Base-by-base conservation (phyloP, 2,329 filamentous ascomycete genomes). In the Juglanconis sp. region DNA sequence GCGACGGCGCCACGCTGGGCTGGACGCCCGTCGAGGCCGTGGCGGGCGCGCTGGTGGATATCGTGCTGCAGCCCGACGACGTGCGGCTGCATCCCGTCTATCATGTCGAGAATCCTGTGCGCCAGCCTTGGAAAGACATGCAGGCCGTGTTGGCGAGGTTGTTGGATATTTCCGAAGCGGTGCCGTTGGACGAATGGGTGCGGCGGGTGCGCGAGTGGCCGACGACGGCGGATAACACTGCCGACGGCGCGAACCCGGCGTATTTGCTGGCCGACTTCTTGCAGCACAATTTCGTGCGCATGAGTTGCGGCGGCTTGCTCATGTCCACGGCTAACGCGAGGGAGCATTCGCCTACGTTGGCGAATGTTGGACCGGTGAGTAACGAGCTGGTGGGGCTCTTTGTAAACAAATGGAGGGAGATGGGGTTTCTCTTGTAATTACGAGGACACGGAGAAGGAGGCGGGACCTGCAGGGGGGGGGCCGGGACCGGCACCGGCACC, bases 11-110 rank as follows among this genome's bases (percentile, higher is more conserved):
- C 35, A 52, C 53, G 4, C 57, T 81, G 2, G 75, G 60, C 11
- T 83, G 81, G 81, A 74, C 68, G 0, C 79, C 80, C 0, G 80
- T 82, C 5, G 71, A 82, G 38, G 62, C 67, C 42, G 62, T 71
- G 1, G 72, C 71, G 8, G 63, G 47, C 32, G 59, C 67, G 3
- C 48, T 73, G 38, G 58, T 57, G 2, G 71, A 73, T 34, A 58
- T 73, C 9, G 50, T 68, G 10, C 53, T 66, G 10, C 24, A 11
- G 2, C 46, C 46, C 9, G 15, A 15, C 40, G 56, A 61, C 30
- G 42, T 52, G 9, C 54, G 31, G 4, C 59, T 61, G 3, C 60
- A 66, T 68, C 53, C 40, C 9, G 15, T 61, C 38, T 57, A 61
- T 36, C 53, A 61, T 10, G 53, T 57, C 24, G 59, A 57, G 30